These are phyloP conservation scores for Lotmaria passim DNA, from an alignment of 208 protist species.

Conservation along the genomic window DNA sequence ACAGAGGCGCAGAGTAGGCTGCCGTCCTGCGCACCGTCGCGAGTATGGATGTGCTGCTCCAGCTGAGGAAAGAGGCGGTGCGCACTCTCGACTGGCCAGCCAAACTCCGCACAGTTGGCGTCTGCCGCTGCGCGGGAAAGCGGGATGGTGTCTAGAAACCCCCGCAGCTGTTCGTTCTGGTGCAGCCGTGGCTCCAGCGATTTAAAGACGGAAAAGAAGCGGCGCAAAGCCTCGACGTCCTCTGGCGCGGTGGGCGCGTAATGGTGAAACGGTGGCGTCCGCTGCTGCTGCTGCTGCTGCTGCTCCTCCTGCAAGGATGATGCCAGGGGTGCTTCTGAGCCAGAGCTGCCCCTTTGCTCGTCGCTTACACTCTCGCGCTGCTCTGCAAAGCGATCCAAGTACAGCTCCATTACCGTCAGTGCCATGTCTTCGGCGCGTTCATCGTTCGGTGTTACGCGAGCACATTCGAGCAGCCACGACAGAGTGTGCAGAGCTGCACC, in stretches of 20 bases:
- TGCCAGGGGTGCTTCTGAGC: not conserved
- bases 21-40: not conserved
- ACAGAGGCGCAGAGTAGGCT: not conserved
- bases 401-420: conserved; percentile 71
- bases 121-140: conserved; percentile 1
- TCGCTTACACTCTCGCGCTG: not conserved
- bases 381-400: conserved; percentile 41
- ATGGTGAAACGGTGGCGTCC: not conserved
- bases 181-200: conserved; percentile 39
- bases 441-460: conserved; percentile 62
- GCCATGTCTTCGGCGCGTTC: conserved; percentile 84
- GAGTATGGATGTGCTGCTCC: conserved; percentile 36
- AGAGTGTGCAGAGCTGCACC: conserved; percentile 29
- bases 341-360: conserved; percentile 12
- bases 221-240: conserved; percentile 33
- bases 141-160: conserved; percentile 58
- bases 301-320: not conserved
- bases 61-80: conserved; percentile 78
- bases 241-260: conserved; percentile 1
- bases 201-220: conserved; percentile 48
- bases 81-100: conserved; percentile 54
- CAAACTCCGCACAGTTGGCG: not conserved
- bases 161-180: conserved; percentile 35
- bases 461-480: conserved; percentile 78
- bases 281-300: no score